Evolutionary conservation across 2,329 filamentous ascomycete genomes (phyloP), one percentile per base, ranked within the genome.

Genomic region (Xylaria sp.): DNA sequence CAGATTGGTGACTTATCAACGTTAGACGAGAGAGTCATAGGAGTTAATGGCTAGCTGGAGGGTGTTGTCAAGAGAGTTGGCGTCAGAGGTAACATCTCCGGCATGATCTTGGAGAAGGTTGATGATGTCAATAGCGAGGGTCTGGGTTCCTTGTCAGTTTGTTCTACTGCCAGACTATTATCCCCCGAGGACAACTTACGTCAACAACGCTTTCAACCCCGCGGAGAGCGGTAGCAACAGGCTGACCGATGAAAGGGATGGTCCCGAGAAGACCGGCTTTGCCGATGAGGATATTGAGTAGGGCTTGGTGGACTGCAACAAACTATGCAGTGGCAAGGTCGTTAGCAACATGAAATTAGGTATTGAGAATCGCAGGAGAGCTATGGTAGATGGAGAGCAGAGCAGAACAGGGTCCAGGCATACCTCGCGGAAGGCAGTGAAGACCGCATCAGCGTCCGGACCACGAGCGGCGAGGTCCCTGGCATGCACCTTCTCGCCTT

Each of bases 221-320:
- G 17, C 64, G 61, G 17, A 66, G 61, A 15, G 46, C 64, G 17
- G 54, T n/a, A n/a, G 64, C 64, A 7, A 61, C 51, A 4, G 64
- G 64, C 33, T 33, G n/a, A 11, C 64, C 64, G n/a, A 66, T 33
- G 15, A 66, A 2, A 7, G 64, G 64, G 7, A 66, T 4, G n/a
- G 35, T 19, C 14, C 42, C 28, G 14, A 66, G 40, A 17, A 64
- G 9, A n/a, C 60, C 60, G 21, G 55, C 63, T 15, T 66, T 66
- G 21, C 63, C 63, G 17, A 66, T 66, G 19, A 66, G 49, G 52
- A 66, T 66, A 33, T 61, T 66, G 1, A 66, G 46, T 2, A 66
- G 53, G 17, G 21, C 33, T 33, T 66, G 63, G 49, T 66, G 63
- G 17, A 63, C 57, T 14, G 57, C 52, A 28, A 66, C 63, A 43